Base-by-base conservation (phyloP, 2,329 filamentous ascomycete genomes). In the Penicillium italicum region DNA sequence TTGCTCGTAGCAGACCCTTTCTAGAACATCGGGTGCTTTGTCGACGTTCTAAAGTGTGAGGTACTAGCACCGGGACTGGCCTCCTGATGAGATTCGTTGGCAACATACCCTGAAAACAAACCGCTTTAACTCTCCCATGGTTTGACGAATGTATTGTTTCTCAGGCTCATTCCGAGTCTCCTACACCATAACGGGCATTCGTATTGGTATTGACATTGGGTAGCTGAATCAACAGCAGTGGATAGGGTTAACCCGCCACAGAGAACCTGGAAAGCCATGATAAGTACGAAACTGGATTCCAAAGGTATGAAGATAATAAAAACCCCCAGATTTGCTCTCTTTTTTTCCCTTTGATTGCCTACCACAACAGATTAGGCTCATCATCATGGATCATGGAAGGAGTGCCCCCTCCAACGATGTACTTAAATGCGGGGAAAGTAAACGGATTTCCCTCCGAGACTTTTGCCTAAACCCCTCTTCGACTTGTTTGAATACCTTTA, bases 1-100 rank as follows among this genome's bases (percentile, higher is more conserved):
- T 48, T 65, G 65, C 44, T 70, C 70, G 53, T 71, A 70, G 69
- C 69, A 72, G 6, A 63, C 55, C 8, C 57, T 54, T 43, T 71
- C 68, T 2, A 71, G 51, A n/a, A 65, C 58, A 28, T 69, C 68
- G 3, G 71, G 63, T 12, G 56, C 66, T 50, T 64, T 69, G 20
- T 70, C 69, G 4, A 71, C 68, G 33, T 71, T 71, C 63, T 69
- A 42, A n/a, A 54, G 31, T 31, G 16, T 7, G 26, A 34, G 31
- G 10, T 6, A 11, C 50, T 38, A 54, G 52, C 45, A 38, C 38
- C 8, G 11, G 5, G 6, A 18, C 24, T 4, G 3, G 6, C 5
- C 8, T 40, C 16, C 18, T 42, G 26, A 44, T 8, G 10, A 20
- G 22, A 1, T 34, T 34, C 0, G 2, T 8, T n/a, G 11, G n/a